phyloP scores from a whole-genome alignment of 2,329 filamentous ascomycete species.

The Penicillium thymicola region DNA sequence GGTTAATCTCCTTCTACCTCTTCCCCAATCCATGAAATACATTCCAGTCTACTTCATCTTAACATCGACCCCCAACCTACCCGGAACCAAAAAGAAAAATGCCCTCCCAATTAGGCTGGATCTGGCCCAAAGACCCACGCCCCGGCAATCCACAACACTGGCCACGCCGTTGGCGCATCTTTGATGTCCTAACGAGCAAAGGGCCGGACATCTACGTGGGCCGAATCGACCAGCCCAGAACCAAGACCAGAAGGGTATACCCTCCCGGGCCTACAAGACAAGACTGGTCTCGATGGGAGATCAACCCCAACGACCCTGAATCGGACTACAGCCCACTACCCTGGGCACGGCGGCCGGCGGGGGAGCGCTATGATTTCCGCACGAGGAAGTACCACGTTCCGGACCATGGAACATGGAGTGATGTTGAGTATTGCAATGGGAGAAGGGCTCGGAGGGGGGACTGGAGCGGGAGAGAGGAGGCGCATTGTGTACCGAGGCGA shows the following conservation, averaged over 20 bases:
- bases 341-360: conserved; percentile 19
- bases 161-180: conserved; percentile 31
- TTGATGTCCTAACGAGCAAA: conserved; percentile 38
- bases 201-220: conserved; percentile 46
- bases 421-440: conserved; percentile 29
- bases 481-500: conserved; percentile 24
- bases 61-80: not conserved
- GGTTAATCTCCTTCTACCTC: not conserved
- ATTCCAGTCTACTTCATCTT: too few relatives aligned
- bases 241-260: not conserved
- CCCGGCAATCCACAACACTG: conserved; percentile 33
- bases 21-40: not conserved
- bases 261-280: not conserved
- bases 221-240: conserved; percentile 13
- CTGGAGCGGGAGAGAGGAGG: conserved; percentile 7
- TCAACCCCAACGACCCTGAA: conserved; percentile 4
- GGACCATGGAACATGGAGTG: conserved; percentile 30
- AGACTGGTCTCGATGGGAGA: conserved; percentile 17
- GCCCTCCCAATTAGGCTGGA: conserved; percentile 24
- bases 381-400: conserved; percentile 30
- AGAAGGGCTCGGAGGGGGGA: not conserved
- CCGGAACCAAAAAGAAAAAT: not conserved
- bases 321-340: conserved; percentile 9
- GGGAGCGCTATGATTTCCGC: conserved; percentile 34
- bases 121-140: conserved; percentile 40